These are phyloP conservation scores for Fusarium tanahbumbuense DNA, from an alignment of 2,329 filamentous ascomycete genomes.

Conservation along the genomic window DNA sequence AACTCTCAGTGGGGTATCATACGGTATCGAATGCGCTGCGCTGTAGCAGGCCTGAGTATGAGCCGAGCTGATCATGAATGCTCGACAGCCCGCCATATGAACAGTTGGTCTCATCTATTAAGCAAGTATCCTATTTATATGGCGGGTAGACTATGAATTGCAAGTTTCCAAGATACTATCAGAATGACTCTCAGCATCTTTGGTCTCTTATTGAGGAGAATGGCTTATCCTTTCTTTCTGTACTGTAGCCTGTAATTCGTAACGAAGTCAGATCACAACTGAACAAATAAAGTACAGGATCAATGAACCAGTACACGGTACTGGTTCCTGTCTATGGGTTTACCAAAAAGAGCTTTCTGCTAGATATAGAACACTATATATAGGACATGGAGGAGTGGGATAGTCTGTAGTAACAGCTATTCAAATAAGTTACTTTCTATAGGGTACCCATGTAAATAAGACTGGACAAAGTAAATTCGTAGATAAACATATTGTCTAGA, in stretches of 20 bases:
- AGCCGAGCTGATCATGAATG: not conserved
- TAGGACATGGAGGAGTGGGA: too few relatives aligned
- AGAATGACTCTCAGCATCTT: too few relatives aligned
- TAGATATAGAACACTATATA: too few relatives aligned
- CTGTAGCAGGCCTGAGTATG: slow-evolving; percentile 2
- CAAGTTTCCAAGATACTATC: not conserved
- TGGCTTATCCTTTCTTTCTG: not conserved
- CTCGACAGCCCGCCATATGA: not conserved
- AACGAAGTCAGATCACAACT: not conserved
- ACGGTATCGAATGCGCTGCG: slow-evolving; percentile 3
- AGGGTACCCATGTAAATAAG: not conserved
- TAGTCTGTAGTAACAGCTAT: not conserved
- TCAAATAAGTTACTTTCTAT: not conserved
- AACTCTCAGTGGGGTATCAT: slow-evolving; percentile 1
- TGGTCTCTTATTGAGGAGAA: too few relatives aligned
- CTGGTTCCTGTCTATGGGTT: too few relatives aligned
- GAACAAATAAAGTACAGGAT: not conserved
- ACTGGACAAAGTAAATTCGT: not conserved
- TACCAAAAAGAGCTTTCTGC: too few relatives aligned
- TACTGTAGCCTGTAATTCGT: not conserved
- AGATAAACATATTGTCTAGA: not conserved
- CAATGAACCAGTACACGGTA: too few relatives aligned
- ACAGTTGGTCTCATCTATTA: not conserved
- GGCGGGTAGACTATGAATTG: not conserved
- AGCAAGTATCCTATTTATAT: not conserved